Conservation (phyloP, 371 early-diverging fungal genomes). For the Blakeslea trispora region DNA sequence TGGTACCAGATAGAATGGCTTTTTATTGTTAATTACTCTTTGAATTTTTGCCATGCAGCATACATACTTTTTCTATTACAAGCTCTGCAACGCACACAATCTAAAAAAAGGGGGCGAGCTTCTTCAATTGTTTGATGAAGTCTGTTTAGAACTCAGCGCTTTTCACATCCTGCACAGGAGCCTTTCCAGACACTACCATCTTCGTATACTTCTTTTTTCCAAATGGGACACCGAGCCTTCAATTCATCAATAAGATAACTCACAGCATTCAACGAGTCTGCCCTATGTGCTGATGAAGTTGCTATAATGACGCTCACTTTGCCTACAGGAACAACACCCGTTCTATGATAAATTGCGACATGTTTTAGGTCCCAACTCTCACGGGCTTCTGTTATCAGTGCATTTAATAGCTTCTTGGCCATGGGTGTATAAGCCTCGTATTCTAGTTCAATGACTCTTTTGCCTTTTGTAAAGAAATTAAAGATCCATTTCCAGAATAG, state of each 20-base stretch:
- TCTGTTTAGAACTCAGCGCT: background rate
- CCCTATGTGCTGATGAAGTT: constrained; percentile 76
- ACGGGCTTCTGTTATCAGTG: constrained; percentile 64
- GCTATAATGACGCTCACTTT: constrained; percentile 82
- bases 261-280: constrained; percentile 73
- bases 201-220: constrained; percentile 88
- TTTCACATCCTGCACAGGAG: constrained; percentile 10
- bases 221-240: constrained; percentile 83
- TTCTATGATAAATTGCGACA: constrained; percentile 74
- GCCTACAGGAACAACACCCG: constrained; percentile 79
- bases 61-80: too few species aligned
- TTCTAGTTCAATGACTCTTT: constrained; percentile 69
- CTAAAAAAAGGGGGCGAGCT: background rate
- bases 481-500: background rate
- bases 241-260: constrained; percentile 83
- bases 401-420: constrained; percentile 69
- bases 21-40: too few species aligned
- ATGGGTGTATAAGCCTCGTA: constrained; percentile 86
- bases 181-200: constrained; percentile 85
- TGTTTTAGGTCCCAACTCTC: constrained; percentile 65
- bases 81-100: too few species aligned
- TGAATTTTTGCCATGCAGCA: too few species aligned
- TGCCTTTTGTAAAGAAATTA: constrained; percentile 37
- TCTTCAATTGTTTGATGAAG: background rate
- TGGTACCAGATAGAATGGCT: too few species aligned